A percentile compares a stretch with the other conserved stretches of the same genome.
Conservation (phyloP, 2,329 filamentous ascomycete genomes). For the Hypoxylon sp. region DNA sequence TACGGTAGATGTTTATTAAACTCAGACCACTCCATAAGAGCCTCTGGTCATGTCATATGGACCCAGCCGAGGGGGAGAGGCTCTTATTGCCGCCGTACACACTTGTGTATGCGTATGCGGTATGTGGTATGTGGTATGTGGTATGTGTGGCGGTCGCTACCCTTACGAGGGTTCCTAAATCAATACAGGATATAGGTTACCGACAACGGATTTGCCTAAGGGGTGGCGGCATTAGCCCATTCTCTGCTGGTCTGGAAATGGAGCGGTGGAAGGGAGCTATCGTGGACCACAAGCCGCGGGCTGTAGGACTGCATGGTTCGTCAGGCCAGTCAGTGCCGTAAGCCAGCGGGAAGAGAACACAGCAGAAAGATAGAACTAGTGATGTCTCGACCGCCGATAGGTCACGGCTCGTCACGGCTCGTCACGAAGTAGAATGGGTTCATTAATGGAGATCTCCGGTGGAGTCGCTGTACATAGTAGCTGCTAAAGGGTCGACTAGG, state of each 20-base stretch:
- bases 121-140: no score
- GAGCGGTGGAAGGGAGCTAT: slow-evolving; percentile 34
- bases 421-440: slow-evolving; percentile 39
- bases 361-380: slow-evolving; percentile 29
- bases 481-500: slow-evolving; percentile 38
- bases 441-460: slow-evolving; percentile 42
- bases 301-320: slow-evolving; percentile 30
- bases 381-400: slow-evolving; percentile 34
- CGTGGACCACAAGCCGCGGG: slow-evolving; percentile 29
- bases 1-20: slow-evolving; percentile 27
- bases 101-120: slow-evolving; percentile 1
- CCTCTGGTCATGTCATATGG: slow-evolving; percentile 15
- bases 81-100: slow-evolving; percentile 29
- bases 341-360: slow-evolving; percentile 26
- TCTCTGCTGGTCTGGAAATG: slow-evolving; percentile 15
- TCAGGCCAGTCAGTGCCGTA: slow-evolving; percentile 21
- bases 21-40: slow-evolving; percentile 25
- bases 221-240: slow-evolving; percentile 19
- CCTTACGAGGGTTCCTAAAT: slow-evolving; percentile 3
- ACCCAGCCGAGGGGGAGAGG: slow-evolving; percentile 16
- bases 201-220: slow-evolving; percentile 19
- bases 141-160: slow-evolving; percentile 27
- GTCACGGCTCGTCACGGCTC: slow-evolving; percentile 40
- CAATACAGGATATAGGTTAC: slow-evolving; percentile 8
- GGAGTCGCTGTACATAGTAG: slow-evolving; percentile 35